Conservation (phyloP, 176 grass and related monocot species). For the Panicum miliaceum region DNA sequence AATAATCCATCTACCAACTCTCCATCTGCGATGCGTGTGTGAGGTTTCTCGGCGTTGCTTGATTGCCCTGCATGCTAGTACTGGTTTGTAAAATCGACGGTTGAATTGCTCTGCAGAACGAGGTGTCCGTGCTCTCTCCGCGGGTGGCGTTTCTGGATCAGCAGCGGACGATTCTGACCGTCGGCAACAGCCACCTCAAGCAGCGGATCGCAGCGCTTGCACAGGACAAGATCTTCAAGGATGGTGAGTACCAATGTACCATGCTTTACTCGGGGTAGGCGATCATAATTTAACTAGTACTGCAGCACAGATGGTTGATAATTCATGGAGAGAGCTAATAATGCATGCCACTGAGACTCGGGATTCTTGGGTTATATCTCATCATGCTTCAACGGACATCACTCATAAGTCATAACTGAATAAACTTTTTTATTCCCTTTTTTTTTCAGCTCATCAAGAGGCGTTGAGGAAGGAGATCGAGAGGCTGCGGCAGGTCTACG, state of each 20-base stretch:
- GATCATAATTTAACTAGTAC: neutral
- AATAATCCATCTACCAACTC: neutral
- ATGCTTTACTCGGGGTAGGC: neutral
- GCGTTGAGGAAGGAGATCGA: conserved; percentile 89
- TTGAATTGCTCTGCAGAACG: conserved; percentile 47
- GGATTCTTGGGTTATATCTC: neutral
- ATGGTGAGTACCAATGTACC: conserved; percentile 72
- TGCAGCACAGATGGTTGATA: neutral
- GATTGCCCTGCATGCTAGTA: neutral
- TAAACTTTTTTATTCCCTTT: neutral
- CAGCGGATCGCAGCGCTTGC: conserved; percentile 94
- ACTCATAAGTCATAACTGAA: neutral
- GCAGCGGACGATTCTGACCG: conserved; percentile 84
- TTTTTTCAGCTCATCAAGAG: conserved; percentile 88
- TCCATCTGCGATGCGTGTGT: neutral
- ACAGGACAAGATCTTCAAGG: conserved; percentile 97
- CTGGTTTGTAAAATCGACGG: neutral
- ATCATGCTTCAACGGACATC: conserved; percentile 15
- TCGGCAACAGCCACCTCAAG: conserved; percentile 99
- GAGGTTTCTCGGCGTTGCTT: neutral
- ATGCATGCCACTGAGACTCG: neutral
- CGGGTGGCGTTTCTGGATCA: conserved; percentile 89
- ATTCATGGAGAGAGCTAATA: neutral
- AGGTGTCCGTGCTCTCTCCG: conserved; percentile 86
- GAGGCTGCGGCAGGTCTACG: conserved; percentile 84